Evolutionary conservation across 1,139 yeast genomes (phyloP).

Genomic region (Wickerhamomyces sp.): DNA sequence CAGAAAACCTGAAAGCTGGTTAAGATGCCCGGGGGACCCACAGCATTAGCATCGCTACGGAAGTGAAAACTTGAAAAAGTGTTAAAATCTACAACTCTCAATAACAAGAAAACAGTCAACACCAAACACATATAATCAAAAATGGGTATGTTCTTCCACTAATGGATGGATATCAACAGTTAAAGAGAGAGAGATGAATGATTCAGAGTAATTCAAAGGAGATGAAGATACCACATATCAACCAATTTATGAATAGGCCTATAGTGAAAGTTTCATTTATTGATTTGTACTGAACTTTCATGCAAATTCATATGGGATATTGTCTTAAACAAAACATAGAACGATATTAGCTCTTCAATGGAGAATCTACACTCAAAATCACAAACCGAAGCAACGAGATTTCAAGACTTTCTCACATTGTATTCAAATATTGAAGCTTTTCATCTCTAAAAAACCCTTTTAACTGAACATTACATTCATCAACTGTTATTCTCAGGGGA

Average conservation of each 20-base stretch:
- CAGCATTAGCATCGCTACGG: constrained; percentile 8
- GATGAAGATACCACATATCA: not conserved
- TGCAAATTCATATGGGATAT: too few relatives aligned
- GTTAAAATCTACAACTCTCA: constrained; percentile 7
- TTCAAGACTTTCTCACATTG: too few relatives aligned
- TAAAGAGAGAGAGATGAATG: not conserved
- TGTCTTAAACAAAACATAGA: too few relatives aligned
- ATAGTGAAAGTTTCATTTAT: too few relatives aligned
- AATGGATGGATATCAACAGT: too few relatives aligned
- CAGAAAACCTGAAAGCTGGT: constrained; percentile 4
- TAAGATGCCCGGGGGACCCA: constrained; percentile 12
- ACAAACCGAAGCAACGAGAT: too few relatives aligned
- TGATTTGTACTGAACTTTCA: too few relatives aligned
- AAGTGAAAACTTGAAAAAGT: constrained; percentile 20
- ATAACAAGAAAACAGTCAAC: not conserved
- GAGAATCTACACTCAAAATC: too few relatives aligned
- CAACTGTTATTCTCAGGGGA: not conserved
- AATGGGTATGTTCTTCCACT: constrained; percentile 22
- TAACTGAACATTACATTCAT: not conserved
- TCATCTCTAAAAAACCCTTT: too few relatives aligned
- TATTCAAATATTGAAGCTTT: not conserved
- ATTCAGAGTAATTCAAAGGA: not conserved
- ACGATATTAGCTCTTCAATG: too few relatives aligned
- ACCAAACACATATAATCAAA: constrained; percentile 20
- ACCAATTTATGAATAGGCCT: too few relatives aligned